These are phyloP conservation scores for Filobasidium uniguttulatum DNA, from an alignment of 1,284 basidiomycete species.

Conservation along the genomic window DNA sequence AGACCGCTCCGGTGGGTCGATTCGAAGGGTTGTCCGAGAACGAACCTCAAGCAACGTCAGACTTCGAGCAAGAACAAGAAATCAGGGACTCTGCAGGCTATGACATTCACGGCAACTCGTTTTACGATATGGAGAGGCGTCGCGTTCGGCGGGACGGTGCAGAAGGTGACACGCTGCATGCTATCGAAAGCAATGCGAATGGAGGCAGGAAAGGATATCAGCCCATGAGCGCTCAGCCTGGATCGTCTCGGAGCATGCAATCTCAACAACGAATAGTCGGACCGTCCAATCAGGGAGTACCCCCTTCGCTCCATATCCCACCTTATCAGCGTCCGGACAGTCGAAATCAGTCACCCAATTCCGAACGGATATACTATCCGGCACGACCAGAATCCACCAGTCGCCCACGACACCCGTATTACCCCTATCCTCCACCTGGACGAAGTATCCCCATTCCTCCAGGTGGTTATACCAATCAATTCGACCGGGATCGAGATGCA, in stretches of 20 bases:
- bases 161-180: background rate
- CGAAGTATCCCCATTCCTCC: background rate
- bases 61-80: background rate
- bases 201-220: background rate
- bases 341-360: background rate
- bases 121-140: background rate
- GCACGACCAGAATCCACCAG: background rate
- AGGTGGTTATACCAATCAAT: background rate
- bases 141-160: background rate
- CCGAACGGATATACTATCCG: background rate
- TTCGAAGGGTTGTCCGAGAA: background rate
- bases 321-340: background rate
- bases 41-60: background rate
- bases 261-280: background rate
- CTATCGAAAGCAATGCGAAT: background rate
- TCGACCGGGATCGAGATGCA: conserved; percentile 6
- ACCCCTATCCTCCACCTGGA: conserved; percentile 1
- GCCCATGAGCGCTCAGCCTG: conserved; percentile 1
- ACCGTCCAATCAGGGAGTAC: background rate
- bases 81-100: conserved; percentile 4
- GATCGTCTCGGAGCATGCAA: background rate
- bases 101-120: conserved; percentile 2
- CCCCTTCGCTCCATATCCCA: background rate
- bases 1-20: conserved; percentile 10
- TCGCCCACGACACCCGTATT: background rate